Evolutionary conservation across 2,329 filamentous ascomycete genomes (phyloP).

Genomic region (Geosmithia putterillii): DNA sequence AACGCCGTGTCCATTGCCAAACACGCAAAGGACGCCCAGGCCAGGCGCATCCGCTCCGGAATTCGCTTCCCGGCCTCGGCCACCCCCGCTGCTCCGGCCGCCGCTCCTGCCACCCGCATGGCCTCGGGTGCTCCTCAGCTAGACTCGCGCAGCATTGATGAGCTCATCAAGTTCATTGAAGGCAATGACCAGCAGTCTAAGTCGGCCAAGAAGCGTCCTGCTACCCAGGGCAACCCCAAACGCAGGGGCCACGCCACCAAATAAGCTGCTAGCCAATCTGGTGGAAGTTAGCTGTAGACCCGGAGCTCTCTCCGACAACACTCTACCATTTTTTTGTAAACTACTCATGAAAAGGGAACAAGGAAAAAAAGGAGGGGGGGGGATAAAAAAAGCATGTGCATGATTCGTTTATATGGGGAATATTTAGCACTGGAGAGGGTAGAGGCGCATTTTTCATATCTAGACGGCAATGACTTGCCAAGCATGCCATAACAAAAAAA

Average conservation of each 20-base stretch:
- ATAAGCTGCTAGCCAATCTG: conserved; percentile 2
- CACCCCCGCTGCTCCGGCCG: conserved; percentile 11
- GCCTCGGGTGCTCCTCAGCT: conserved; percentile 26
- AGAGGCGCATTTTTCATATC: neutral
- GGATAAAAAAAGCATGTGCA: conserved; percentile 1
- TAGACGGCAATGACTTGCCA: neutral
- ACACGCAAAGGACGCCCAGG: conserved; percentile 78
- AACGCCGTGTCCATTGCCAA: conserved; percentile 92
- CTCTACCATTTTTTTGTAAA: no score
- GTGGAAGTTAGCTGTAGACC: conserved; percentile 1
- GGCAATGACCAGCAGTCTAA: conserved; percentile 46
- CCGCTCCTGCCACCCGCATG: conserved; percentile 17
- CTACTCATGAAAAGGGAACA: no score
- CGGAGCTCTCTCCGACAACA: neutral
- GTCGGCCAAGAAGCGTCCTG: conserved; percentile 39
- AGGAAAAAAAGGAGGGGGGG: conserved; percentile 2
- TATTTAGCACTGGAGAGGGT: neutral
- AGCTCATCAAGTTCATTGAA: conserved; percentile 90
- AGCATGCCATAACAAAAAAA: neutral
- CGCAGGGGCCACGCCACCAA: conserved; percentile 23
- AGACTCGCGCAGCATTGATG: conserved; percentile 79
- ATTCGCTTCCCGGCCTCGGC: conserved; percentile 47
- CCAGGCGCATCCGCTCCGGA: conserved; percentile 56
- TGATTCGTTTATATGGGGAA: neutral
- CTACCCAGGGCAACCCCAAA: conserved; percentile 43